These are phyloP conservation scores for Aegilops sharonensis DNA, from an alignment of 176 grass and related monocot species.

Conservation along the genomic window DNA sequence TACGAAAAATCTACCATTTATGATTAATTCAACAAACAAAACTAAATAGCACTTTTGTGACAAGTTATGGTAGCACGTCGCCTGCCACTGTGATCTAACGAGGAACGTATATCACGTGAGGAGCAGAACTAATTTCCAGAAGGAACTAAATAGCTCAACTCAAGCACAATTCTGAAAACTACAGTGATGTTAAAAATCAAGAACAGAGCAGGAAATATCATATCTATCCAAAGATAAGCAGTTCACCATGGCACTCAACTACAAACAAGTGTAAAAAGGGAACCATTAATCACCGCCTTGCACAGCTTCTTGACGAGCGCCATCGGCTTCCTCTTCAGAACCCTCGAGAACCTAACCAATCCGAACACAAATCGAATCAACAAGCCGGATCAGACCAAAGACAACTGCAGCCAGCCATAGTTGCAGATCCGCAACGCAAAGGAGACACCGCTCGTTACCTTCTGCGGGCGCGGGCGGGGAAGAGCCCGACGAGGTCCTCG, in stretches of 20 bases:
- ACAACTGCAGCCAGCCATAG: too few relatives aligned
- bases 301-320: conserved; percentile 92
- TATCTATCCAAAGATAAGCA: neutral
- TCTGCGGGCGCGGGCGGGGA: conserved; percentile 74
- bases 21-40: too few relatives aligned
- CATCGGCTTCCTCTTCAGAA: conserved; percentile 97
- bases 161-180: too few relatives aligned
- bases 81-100: too few relatives aligned
- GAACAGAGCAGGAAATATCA: neutral
- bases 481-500: conserved; percentile 91
- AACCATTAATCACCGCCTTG: conserved; percentile 67
- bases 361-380: neutral
- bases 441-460: conserved; percentile 28
- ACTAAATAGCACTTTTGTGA: too few relatives aligned
- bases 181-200: too few relatives aligned
- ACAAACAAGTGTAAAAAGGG: neutral
- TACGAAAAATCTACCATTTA: too few relatives aligned
- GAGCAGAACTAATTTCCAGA: too few relatives aligned
- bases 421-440: neutral
- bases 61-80: too few relatives aligned
- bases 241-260: neutral
- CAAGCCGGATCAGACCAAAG: neutral
- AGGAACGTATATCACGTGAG: too few relatives aligned
- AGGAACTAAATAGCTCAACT: too few relatives aligned
- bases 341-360: conserved; percentile 73